A percentile compares a stretch with the other conserved stretches of the same genome.
These are phyloP conservation scores for Torrubiella hemipterigena DNA, from an alignment of 2,329 filamentous ascomycete genomes.

Conservation along the genomic window DNA sequence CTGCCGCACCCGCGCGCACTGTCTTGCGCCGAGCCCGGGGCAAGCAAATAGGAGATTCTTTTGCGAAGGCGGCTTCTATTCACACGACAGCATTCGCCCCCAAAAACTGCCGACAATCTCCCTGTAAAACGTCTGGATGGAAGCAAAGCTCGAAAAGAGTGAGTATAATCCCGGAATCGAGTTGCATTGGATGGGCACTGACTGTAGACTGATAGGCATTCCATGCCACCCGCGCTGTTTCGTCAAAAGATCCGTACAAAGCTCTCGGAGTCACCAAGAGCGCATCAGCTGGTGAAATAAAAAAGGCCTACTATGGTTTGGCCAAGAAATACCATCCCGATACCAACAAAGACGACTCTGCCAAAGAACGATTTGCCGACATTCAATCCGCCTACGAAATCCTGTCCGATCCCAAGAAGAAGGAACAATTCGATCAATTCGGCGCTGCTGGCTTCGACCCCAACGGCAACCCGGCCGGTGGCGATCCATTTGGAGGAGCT, in stretches of 20 bases:
- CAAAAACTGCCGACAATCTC: conserved; percentile 10
- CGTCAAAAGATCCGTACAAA: conserved; percentile 71
- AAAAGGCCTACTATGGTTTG: conserved; percentile 95
- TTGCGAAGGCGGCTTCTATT: conserved; percentile 23
- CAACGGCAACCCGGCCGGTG: conserved; percentile 48
- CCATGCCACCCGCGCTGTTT: conserved; percentile 44
- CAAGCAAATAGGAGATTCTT: conserved; percentile 25
- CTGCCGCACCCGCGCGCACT: conserved; percentile 31
- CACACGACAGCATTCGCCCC: conserved; percentile 18
- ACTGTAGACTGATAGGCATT: conserved; percentile 30
- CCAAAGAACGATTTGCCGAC: conserved; percentile 90
- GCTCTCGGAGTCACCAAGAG: conserved; percentile 72
- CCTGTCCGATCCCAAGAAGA: conserved; percentile 85
- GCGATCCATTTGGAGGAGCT: conserved; percentile 49
- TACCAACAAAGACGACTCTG: conserved; percentile 88
- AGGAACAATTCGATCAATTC: conserved; percentile 82
- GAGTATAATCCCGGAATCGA: conserved; percentile 3
- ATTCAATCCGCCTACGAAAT: conserved; percentile 92
- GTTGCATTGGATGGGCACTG: conserved; percentile 1
- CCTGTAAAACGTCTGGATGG: conserved; percentile 8
- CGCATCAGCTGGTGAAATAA: conserved; percentile 80
- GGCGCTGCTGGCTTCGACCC: conserved; percentile 83
- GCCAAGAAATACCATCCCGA: conserved; percentile 98
- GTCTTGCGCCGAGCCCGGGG: conserved; percentile 29
- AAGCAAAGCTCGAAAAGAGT: conserved; percentile 9